Percentiles rank a stretch among this genome's conserved stretches.
These are phyloP conservation scores for Neostapfia colusana DNA, from an alignment of 176 grass and related monocot species.

Conservation along the genomic window DNA sequence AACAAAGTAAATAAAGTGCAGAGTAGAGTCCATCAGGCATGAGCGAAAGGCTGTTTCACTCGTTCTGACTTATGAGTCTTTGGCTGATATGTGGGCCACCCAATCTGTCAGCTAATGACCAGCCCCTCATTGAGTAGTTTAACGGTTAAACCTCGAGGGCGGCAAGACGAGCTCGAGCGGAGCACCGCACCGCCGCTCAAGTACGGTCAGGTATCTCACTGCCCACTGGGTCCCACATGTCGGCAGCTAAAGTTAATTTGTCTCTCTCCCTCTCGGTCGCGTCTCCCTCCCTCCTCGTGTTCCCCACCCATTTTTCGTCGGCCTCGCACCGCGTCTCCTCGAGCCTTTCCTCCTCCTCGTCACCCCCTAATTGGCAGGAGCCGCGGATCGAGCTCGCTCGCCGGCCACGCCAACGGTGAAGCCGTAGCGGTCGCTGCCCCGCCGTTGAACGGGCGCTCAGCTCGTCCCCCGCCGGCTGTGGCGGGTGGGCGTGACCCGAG, in stretches of 20 bases:
- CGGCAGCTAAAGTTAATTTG: slow-evolving; percentile 29
- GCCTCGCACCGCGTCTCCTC: neutral
- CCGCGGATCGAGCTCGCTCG: neutral
- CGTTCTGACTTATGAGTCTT: neutral
- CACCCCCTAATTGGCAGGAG: slow-evolving; percentile 27
- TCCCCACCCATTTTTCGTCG: slow-evolving; percentile 36
- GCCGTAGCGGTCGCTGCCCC: neutral
- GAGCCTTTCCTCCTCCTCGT: neutral
- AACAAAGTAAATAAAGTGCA: neutral
- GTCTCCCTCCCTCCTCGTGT: slow-evolving; percentile 41
- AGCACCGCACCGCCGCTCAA: slow-evolving; percentile 2
- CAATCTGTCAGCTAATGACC: neutral
- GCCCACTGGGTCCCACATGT: slow-evolving; percentile 1
- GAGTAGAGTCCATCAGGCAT: neutral
- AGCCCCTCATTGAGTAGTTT: neutral
- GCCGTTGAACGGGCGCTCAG: neutral
- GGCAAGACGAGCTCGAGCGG: slow-evolving; percentile 30
- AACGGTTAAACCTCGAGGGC: slow-evolving; percentile 27
- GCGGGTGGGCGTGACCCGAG: slow-evolving; percentile 31
- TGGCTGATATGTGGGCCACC: neutral
- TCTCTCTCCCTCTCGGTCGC: slow-evolving; percentile 26
- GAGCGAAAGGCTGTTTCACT: neutral
- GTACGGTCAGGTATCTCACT: neutral
- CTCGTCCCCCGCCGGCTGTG: neutral
- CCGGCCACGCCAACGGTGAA: neutral